Conservation (phyloP, 2,329 filamentous ascomycete species). For the Trichophaea hybrida region DNA sequence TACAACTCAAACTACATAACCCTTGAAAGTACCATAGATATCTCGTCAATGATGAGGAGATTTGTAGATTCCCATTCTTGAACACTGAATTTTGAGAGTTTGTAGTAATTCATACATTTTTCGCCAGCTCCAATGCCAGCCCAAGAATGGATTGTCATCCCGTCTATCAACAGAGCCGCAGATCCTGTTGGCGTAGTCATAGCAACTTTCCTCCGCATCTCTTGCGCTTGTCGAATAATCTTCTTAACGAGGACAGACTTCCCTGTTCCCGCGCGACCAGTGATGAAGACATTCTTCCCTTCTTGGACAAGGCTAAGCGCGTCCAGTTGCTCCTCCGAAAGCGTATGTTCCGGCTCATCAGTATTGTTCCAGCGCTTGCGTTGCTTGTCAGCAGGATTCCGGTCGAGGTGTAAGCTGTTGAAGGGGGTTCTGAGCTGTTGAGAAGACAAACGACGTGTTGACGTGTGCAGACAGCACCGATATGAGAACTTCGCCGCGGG, state of each 20-base stretch:
- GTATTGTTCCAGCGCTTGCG: background rate
- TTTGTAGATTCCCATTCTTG: conserved; percentile 32
- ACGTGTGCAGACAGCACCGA: no score
- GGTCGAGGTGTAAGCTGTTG: background rate
- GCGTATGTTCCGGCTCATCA: conserved; percentile 7
- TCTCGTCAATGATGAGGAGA: conserved; percentile 50
- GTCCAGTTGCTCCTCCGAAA: conserved; percentile 37
- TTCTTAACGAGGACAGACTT: conserved; percentile 43
- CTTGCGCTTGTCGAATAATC: conserved; percentile 33
- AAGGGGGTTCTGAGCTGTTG: no score
- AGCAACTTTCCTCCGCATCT: conserved; percentile 32
- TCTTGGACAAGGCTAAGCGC: conserved; percentile 40
- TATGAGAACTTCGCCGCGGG: no score
- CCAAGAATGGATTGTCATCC: conserved; percentile 43
- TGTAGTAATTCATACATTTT: conserved; percentile 26
- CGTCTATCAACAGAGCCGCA: conserved; percentile 43
- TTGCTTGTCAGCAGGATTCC: background rate
- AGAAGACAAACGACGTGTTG: no score
- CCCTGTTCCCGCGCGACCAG: conserved; percentile 47
- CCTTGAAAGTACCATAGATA: conserved; percentile 41
- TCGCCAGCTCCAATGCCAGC: conserved; percentile 41
- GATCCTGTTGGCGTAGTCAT: conserved; percentile 47
- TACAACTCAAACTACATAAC: background rate
- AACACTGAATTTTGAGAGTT: background rate
- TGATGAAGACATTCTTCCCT: conserved; percentile 48